Base-by-base conservation (phyloP, 2,329 filamentous ascomycete species). In the Parafenestella ontariensis region DNA sequence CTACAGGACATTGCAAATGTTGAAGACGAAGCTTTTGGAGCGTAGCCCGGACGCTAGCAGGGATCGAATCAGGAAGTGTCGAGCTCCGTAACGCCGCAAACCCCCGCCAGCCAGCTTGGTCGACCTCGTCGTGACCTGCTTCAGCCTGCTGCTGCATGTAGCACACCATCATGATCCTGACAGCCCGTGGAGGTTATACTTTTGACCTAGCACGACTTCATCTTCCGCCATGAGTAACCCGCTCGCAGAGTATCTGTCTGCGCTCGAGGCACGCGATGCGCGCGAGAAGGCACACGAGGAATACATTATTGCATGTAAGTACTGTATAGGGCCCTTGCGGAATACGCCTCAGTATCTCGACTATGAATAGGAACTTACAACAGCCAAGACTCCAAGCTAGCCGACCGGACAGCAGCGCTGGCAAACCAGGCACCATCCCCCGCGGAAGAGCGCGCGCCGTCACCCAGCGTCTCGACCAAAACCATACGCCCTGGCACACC, bases 201-300 rank as follows among this genome's bases (percentile, higher is more conserved):
- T 45, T 29, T 20, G 33, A 40, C 23, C 18, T 37, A 20, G 37
- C 46, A 34, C 54, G 36, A 28, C 50, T 58, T n/a, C 45, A 63
- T 24, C 43, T 62, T 11, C 73, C 71, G 63, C 71, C 73, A 87
- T 87, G 85, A 82, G 86, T 60, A 85, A 85, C 79, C 96, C 93
- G 90, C 85, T 88, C 69, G 87, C 90, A 63, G 90, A 96, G 69
- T 97, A 96, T 75, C 82, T 91, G 58, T 81, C 85, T 58, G 89
- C 89, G 61, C 82, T 98, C 62, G 84, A 87, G 64, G 87, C 89
- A 67, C 82, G 87, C 60, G 90, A 91, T 67, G 83, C 87, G 69
- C 83, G 86, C 59, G 89, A 92, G 69, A 83, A 86, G 69, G 81
- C 81, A 52, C 85, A 87, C 64, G 78, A 81, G 68, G 83, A 87